phyloP scores from a whole-genome alignment of 441 rosid species.

The Hypseocharis bilobata region DNA sequence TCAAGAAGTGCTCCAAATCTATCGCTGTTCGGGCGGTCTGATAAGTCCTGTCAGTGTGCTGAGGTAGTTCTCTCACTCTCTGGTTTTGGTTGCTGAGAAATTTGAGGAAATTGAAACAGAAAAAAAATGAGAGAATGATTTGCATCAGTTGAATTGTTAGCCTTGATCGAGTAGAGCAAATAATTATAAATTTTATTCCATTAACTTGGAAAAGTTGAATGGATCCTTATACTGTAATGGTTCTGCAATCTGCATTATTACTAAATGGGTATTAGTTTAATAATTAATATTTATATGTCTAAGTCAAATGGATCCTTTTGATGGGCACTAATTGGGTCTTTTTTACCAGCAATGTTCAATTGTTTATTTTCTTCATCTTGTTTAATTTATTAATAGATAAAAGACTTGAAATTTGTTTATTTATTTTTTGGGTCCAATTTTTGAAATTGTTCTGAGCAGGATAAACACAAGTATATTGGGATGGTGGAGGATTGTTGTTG shows the following conservation, averaged over 20 bases:
- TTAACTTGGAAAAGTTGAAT: too few relatives aligned
- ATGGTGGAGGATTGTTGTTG: constrained; percentile 81
- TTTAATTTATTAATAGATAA: too few relatives aligned
- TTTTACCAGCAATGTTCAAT: too few relatives aligned
- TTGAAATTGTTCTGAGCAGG: constrained; percentile 19
- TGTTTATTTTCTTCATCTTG: too few relatives aligned
- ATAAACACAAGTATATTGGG: constrained; percentile 43
- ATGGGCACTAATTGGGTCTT: too few relatives aligned
- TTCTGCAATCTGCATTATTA: too few relatives aligned
- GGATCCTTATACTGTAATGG: too few relatives aligned
- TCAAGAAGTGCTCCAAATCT: not conserved
- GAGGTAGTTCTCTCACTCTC: not conserved
- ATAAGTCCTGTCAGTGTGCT: not conserved
- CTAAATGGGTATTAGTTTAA: too few relatives aligned
- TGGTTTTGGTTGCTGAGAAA: not conserved
- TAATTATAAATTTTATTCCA: too few relatives aligned
- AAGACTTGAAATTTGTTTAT: not conserved
- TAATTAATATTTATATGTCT: too few relatives aligned
- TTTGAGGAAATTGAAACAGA: not conserved
- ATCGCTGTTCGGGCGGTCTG: not conserved
- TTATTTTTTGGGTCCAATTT: not conserved
- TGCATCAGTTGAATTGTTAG: not conserved
- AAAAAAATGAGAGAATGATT: not conserved
- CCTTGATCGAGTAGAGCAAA: too few relatives aligned
- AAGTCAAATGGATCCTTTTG: too few relatives aligned